A percentile compares a stretch with the other conserved stretches of the same genome.
These are phyloP conservation scores for Pichia heedii DNA, from an alignment of 805 yeast species.

Conservation along the genomic window DNA sequence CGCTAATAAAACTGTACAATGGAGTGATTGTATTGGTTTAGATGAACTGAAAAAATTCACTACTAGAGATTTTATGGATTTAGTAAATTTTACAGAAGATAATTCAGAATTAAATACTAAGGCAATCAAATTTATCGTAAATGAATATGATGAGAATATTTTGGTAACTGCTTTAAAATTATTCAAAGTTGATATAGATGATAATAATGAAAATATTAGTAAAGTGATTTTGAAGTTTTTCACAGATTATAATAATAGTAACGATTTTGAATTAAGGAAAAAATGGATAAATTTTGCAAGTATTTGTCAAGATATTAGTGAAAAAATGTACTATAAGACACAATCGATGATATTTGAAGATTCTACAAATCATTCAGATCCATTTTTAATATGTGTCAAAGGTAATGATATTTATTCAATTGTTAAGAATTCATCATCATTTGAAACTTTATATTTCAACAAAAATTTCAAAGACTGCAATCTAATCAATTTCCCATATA, in stretches of 20 bases:
- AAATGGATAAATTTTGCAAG: conserved; percentile 48
- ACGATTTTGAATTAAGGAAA: background rate
- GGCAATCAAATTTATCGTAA: conserved; percentile 38
- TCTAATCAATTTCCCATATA: background rate
- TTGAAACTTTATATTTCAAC: conserved; percentile 29
- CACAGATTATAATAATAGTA: conserved; percentile 1
- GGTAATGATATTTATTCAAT: conserved; percentile 25
- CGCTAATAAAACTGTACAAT: conserved; percentile 3
- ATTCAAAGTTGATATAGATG: background rate
- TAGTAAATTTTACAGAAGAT: conserved; percentile 6
- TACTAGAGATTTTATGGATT: conserved; percentile 9
- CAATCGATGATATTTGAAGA: conserved; percentile 33
- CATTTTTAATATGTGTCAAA: conserved; percentile 27
- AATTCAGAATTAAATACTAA: conserved; percentile 24
- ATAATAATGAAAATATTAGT: background rate
- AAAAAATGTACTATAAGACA: conserved; percentile 46
- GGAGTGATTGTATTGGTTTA: conserved; percentile 12
- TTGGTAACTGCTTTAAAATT: conserved; percentile 12
- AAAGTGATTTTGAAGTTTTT: background rate
- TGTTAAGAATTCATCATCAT: conserved; percentile 25
- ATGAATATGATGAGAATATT: conserved; percentile 43
- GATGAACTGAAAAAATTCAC: conserved; percentile 4
- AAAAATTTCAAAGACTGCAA: background rate
- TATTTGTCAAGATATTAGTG: conserved; percentile 57
- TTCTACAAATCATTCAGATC: conserved; percentile 12